Evolutionary conservation across 495 filamentous ascomycete species (phyloP).

Genomic region (Cenococcum geophilum): DNA sequence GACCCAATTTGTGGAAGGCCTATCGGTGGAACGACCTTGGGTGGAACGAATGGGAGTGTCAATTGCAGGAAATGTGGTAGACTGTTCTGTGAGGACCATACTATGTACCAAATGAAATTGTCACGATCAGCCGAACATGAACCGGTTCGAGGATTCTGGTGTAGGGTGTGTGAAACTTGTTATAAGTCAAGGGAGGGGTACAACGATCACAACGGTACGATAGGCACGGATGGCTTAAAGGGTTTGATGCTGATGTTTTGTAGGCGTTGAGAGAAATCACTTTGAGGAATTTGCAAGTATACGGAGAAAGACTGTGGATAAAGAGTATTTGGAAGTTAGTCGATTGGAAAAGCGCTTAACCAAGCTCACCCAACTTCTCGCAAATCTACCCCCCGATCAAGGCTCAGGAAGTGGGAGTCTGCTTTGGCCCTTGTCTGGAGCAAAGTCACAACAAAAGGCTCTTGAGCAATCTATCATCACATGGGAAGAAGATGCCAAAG

Average conservation of each 20-base stretch:
- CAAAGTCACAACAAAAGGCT: slow-evolving; percentile 63
- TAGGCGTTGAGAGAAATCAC: slow-evolving; percentile 59
- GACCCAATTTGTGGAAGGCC: slow-evolving; percentile 70
- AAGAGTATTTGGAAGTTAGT: slow-evolving; percentile 75
- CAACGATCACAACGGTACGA: slow-evolving; percentile 70
- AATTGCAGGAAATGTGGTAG: slow-evolving; percentile 90
- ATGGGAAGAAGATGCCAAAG: slow-evolving; percentile 87
- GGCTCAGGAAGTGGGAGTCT: slow-evolving; percentile 44
- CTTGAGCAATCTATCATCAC: slow-evolving; percentile 87
- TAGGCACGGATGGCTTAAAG: not conserved
- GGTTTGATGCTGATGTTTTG: slow-evolving; percentile 8
- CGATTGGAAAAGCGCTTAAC: slow-evolving; percentile 86
- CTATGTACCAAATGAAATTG: slow-evolving; percentile 99
- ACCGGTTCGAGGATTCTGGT: slow-evolving; percentile 88
- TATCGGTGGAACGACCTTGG: slow-evolving; percentile 48
- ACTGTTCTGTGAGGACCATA: slow-evolving; percentile 95
- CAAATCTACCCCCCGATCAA: slow-evolving; percentile 60
- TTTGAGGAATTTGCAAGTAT: slow-evolving; percentile 60
- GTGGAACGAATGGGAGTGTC: slow-evolving; percentile 70
- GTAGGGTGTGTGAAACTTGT: slow-evolving; percentile 92
- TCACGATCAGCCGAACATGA: slow-evolving; percentile 86
- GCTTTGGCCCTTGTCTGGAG: slow-evolving; percentile 51
- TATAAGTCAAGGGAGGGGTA: slow-evolving; percentile 95
- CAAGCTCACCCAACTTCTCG: slow-evolving; percentile 78
- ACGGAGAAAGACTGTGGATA: slow-evolving; percentile 72